phyloP scores from a whole-genome alignment of 345 rosid genomes.

The Brassica cretica region DNA sequence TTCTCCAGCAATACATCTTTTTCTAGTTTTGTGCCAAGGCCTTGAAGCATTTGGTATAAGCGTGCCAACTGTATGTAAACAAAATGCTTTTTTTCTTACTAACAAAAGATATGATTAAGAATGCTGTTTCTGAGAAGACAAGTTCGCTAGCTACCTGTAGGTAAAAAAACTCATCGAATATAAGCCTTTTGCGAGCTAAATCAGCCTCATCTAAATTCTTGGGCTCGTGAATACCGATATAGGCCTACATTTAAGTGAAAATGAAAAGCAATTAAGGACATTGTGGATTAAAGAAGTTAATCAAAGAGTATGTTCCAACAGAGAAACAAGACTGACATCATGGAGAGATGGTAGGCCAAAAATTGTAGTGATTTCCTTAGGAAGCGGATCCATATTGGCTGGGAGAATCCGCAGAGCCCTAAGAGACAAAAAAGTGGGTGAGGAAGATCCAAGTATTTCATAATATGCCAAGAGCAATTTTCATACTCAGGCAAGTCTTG shows the following conservation, averaged over 20 bases:
- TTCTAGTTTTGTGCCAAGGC: conserved; percentile 72
- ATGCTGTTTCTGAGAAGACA: conserved; percentile 13
- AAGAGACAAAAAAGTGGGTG: conserved; percentile 25
- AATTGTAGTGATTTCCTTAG: conserved; percentile 61
- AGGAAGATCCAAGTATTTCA: conserved; percentile 7
- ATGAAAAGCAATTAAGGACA: neutral
- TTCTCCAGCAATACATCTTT: conserved; percentile 78
- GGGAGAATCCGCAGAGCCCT: conserved; percentile 67
- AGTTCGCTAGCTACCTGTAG: conserved; percentile 63
- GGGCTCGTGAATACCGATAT: conserved; percentile 81
- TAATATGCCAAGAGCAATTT: neutral
- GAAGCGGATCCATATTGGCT: conserved; percentile 72
- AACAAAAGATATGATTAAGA: conserved; percentile 12
- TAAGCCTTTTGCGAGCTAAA: conserved; percentile 89
- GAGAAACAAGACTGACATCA: conserved; percentile 56
- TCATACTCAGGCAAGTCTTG: conserved; percentile 8
- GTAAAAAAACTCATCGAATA: conserved; percentile 92
- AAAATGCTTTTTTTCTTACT: neutral
- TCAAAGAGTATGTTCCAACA: conserved; percentile 20
- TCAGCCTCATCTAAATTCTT: conserved; percentile 78
- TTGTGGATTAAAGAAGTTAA: neutral
- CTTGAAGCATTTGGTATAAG: conserved; percentile 91
- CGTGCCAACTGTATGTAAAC: conserved; percentile 70
- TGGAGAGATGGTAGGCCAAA: conserved; percentile 68
- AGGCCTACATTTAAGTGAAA: conserved; percentile 59